A percentile compares a stretch with the other conserved stretches of the same genome.
Conservation (phyloP, 1,139 yeast genomes). For the Kodamaea suecica region DNA sequence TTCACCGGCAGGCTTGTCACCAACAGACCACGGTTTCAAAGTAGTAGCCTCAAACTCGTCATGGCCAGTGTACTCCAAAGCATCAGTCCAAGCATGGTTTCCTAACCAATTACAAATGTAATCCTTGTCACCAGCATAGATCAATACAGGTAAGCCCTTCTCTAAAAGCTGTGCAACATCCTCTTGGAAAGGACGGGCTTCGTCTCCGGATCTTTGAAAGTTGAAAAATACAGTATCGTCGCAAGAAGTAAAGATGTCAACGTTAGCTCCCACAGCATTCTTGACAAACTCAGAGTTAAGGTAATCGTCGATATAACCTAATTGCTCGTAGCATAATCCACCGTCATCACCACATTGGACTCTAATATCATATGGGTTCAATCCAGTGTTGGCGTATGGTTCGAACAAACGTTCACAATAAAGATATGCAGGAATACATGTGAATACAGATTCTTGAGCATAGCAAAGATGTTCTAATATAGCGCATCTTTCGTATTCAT, state of each 20-base stretch:
- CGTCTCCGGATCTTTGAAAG: slow-evolving; percentile 60
- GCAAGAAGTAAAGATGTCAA: slow-evolving; percentile 55
- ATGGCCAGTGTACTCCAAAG: slow-evolving; percentile 28
- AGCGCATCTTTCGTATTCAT: slow-evolving; percentile 56
- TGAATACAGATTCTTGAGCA: slow-evolving; percentile 37
- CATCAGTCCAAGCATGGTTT: slow-evolving; percentile 35
- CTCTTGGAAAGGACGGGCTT: slow-evolving; percentile 61
- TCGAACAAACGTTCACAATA: slow-evolving; percentile 43
- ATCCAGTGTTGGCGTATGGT: slow-evolving; percentile 57
- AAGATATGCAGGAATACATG: slow-evolving; percentile 54
- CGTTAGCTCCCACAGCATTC: slow-evolving; percentile 59
- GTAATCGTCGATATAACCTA: slow-evolving; percentile 54
- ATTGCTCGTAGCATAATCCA: slow-evolving; percentile 56
- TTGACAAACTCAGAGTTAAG: slow-evolving; percentile 60
- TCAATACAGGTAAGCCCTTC: slow-evolving; percentile 37
- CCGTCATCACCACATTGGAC: slow-evolving; percentile 50
- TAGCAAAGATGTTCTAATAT: slow-evolving; percentile 54
- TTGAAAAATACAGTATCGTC: slow-evolving; percentile 52
- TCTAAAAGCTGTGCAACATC: slow-evolving; percentile 58
- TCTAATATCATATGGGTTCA: slow-evolving; percentile 70
- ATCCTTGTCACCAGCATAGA: slow-evolving; percentile 42
- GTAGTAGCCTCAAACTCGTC: slow-evolving; percentile 24
- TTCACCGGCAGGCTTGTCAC: slow-evolving; percentile 52
- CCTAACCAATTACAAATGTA: slow-evolving; percentile 42
- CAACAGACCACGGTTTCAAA: slow-evolving; percentile 41